Percentiles rank a stretch among this genome's conserved stretches.
Evolutionary conservation across 345 rosid species (phyloP).

Genomic region (Acer campestre): DNA sequence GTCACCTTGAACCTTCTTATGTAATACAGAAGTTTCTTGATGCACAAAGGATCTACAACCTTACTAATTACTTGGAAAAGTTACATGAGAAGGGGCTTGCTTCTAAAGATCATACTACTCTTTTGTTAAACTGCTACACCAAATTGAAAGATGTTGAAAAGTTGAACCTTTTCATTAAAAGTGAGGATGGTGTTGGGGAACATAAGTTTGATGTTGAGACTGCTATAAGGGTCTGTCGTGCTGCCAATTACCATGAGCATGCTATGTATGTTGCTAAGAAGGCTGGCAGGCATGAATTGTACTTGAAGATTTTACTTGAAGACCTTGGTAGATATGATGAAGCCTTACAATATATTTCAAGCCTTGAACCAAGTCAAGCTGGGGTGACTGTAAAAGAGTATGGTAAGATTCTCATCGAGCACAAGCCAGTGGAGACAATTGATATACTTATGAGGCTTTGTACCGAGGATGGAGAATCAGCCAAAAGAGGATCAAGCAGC

Average conservation of each 20-base stretch:
- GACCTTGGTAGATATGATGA: constrained; percentile 95
- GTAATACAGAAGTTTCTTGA: constrained; percentile 98
- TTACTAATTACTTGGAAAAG: constrained; percentile 93
- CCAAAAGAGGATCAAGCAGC: constrained; percentile 58
- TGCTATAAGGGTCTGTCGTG: constrained; percentile 97
- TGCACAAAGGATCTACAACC: constrained; percentile 97
- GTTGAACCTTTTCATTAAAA: constrained; percentile 84
- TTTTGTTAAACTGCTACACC: constrained; percentile 93
- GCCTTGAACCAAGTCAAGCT: constrained; percentile 98
- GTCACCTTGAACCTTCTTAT: constrained; percentile 97
- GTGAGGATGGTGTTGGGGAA: constrained; percentile 90
- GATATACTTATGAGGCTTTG: constrained; percentile 91
- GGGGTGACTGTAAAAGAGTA: constrained; percentile 94
- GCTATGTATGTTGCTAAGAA: constrained; percentile 99
- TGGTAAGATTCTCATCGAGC: constrained; percentile 93
- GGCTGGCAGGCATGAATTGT: constrained; percentile 97
- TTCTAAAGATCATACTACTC: constrained; percentile 98
- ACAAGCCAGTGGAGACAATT: constrained; percentile 84
- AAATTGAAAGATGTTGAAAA: constrained; percentile 95
- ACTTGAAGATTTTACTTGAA: constrained; percentile 88
- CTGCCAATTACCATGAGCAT: constrained; percentile 97
- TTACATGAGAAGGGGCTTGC: constrained; percentile 96
- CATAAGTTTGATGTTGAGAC: constrained; percentile 97
- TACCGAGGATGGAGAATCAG: constrained; percentile 66
- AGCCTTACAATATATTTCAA: constrained; percentile 85